Conservation (phyloP, 306 rosid species). For the Cajanus cajan region DNA sequence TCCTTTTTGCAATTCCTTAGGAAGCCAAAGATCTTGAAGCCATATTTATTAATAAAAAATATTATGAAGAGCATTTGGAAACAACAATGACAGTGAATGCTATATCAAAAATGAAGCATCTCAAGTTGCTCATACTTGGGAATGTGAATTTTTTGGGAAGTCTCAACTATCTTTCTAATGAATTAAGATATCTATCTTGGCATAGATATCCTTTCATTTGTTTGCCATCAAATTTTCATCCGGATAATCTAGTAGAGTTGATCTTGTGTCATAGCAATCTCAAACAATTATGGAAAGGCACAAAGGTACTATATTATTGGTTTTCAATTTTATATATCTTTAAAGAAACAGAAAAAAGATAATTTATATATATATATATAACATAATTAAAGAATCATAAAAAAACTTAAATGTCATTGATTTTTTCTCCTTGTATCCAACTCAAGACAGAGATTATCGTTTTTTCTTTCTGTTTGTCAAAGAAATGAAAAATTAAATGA, state of each 20-base stretch:
- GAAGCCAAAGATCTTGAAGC: not conserved
- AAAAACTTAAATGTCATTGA: not conserved
- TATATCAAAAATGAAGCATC: not conserved
- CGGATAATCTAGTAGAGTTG: not conserved
- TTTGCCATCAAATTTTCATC: conserved; percentile 8
- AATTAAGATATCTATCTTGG: not conserved
- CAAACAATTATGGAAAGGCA: conserved; percentile 5
- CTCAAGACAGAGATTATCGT: no score
- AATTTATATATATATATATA: not conserved
- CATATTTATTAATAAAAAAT: not conserved
- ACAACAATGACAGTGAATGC: not conserved
- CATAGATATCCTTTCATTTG: not conserved
- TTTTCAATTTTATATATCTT: not conserved
- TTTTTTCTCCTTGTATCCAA: not conserved
- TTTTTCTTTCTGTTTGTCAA: no score
- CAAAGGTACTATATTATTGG: not conserved
- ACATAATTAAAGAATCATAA: not conserved
- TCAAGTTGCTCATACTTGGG: not conserved
- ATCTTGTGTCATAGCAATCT: not conserved
- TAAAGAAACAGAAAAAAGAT: not conserved
- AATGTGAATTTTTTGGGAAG: not conserved
- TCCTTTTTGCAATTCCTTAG: not conserved
- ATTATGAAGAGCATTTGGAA: not conserved
- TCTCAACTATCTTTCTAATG: not conserved
- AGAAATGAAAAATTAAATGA: no score